Percentiles rank a stretch among this genome's conserved stretches.
phyloP scores from a whole-genome alignment of 805 yeast species.

The Suhomyces prunicola region DNA sequence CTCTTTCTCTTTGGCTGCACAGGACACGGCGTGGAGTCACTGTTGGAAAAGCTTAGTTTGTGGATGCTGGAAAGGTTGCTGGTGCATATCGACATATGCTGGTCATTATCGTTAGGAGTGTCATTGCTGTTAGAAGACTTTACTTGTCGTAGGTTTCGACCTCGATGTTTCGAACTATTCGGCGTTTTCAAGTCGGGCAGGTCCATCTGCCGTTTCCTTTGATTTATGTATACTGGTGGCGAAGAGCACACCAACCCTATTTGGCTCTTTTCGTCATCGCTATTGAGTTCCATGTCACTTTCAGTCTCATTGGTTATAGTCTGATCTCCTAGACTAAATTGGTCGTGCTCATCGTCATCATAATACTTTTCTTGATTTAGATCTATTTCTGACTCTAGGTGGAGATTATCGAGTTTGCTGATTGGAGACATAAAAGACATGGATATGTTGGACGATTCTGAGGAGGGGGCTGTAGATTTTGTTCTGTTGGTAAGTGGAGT shows the following conservation, averaged over 20 bases:
- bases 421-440: slow-evolving; percentile 32
- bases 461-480: neutral
- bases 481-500: slow-evolving; percentile 18
- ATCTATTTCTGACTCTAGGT: slow-evolving; percentile 20
- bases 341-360: slow-evolving; percentile 13
- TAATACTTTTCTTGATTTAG: slow-evolving; percentile 3
- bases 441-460: slow-evolving; percentile 9
- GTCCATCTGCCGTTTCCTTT: slow-evolving; percentile 25
- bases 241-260: slow-evolving; percentile 4
- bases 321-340: slow-evolving; percentile 22
- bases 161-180: neutral
- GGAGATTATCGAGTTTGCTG: slow-evolving; percentile 31
- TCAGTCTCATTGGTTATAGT: slow-evolving; percentile 23
- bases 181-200: slow-evolving; percentile 30
- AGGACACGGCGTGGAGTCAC: slow-evolving; percentile 46
- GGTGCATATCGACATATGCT: slow-evolving; percentile 18
- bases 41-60: slow-evolving; percentile 29
- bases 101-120: slow-evolving; percentile 4
- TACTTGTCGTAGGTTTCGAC: neutral
- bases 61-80: slow-evolving; percentile 12
- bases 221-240: slow-evolving; percentile 21
- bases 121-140: neutral
- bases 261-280: neutral
- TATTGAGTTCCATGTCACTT: slow-evolving; percentile 12
- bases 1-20: slow-evolving; percentile 37